These are phyloP conservation scores for Epichloe gansuensis DNA, from an alignment of 2,329 filamentous ascomycete species.

Conservation along the genomic window DNA sequence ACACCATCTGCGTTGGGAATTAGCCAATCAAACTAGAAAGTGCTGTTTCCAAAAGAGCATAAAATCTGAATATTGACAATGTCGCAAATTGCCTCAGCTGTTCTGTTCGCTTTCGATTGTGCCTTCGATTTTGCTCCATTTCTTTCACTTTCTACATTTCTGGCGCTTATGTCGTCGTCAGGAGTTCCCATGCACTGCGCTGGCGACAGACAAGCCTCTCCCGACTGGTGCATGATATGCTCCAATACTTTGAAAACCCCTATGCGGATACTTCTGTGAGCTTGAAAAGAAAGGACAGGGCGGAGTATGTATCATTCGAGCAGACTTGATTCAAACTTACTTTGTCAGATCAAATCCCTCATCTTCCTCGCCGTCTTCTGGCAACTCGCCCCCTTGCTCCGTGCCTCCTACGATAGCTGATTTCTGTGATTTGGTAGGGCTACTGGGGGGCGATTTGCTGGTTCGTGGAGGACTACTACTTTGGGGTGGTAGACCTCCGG, in stretches of 20 bases:
- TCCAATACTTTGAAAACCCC: slow-evolving; percentile 53
- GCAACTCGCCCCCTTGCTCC: slow-evolving; percentile 15
- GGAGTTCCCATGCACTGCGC: slow-evolving; percentile 24
- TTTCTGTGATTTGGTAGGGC: slow-evolving; percentile 33
- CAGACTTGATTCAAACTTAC: slow-evolving; percentile 22
- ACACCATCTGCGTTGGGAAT: background rate
- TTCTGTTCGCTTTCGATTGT: background rate
- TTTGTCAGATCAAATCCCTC: slow-evolving; percentile 46
- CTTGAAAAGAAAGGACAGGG: background rate
- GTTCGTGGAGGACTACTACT: slow-evolving; percentile 46
- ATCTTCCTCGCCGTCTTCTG: slow-evolving; percentile 30
- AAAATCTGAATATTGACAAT: background rate
- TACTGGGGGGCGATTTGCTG: slow-evolving; percentile 40
- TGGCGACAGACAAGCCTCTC: slow-evolving; percentile 31
- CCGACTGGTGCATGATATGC: slow-evolving; percentile 45
- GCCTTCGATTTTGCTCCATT: background rate
- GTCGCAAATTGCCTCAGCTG: background rate
- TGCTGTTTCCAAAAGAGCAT: background rate
- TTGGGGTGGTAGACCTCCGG: slow-evolving; percentile 28
- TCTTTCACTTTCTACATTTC: background rate
- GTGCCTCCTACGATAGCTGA: slow-evolving; percentile 10
- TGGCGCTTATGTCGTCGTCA: slow-evolving; percentile 6
- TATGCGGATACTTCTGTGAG: slow-evolving; percentile 19
- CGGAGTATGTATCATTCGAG: background rate
- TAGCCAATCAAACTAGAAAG: background rate